Conservation (phyloP, 345 rosid species). For the Nasturtium officinale region DNA sequence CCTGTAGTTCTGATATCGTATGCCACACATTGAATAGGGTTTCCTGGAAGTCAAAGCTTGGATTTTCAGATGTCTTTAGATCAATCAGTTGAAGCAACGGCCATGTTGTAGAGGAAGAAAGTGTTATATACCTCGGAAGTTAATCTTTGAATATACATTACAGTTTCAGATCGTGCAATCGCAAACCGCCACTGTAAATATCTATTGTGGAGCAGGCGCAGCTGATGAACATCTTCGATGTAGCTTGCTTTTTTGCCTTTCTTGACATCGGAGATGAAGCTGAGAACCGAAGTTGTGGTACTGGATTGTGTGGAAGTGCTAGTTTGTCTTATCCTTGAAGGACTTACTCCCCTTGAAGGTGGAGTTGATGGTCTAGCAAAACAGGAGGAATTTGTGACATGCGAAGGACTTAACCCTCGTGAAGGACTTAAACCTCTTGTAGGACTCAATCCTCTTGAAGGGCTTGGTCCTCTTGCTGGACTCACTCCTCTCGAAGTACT, state of each 20-base stretch:
- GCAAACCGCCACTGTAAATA: constrained; percentile 91
- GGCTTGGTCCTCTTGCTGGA: constrained; percentile 62
- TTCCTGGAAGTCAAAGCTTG: constrained; percentile 57
- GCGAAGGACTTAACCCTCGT: constrained; percentile 65
- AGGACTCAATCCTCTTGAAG: constrained; percentile 70
- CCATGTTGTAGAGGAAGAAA: constrained; percentile 2
- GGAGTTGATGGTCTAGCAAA: constrained; percentile 70
- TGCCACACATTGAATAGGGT: constrained; percentile 73
- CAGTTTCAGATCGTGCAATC: constrained; percentile 74
- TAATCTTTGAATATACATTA: constrained; percentile 63
- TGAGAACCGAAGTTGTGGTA: constrained; percentile 76
- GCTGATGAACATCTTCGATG: constrained; percentile 91
- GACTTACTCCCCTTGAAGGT: constrained; percentile 78
- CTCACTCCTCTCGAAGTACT: constrained; percentile 54
- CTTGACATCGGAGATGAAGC: constrained; percentile 81
- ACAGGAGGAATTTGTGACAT: constrained; percentile 36
- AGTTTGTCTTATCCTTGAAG: constrained; percentile 73
- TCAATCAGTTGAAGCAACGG: constrained; percentile 8
- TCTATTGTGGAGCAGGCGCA: constrained; percentile 80
- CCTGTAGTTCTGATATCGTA: constrained; percentile 61
- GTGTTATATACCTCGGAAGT: constrained; percentile 71
- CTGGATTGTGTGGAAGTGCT: constrained; percentile 55
- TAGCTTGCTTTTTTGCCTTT: constrained; percentile 70
- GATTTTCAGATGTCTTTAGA: constrained; percentile 18
- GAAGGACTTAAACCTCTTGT: constrained; percentile 64